A percentile compares a stretch with the other conserved stretches of the same genome.
Evolutionary conservation across 2,329 filamentous ascomycete genomes (phyloP).

Genomic region (Geosmithia flava): DNA sequence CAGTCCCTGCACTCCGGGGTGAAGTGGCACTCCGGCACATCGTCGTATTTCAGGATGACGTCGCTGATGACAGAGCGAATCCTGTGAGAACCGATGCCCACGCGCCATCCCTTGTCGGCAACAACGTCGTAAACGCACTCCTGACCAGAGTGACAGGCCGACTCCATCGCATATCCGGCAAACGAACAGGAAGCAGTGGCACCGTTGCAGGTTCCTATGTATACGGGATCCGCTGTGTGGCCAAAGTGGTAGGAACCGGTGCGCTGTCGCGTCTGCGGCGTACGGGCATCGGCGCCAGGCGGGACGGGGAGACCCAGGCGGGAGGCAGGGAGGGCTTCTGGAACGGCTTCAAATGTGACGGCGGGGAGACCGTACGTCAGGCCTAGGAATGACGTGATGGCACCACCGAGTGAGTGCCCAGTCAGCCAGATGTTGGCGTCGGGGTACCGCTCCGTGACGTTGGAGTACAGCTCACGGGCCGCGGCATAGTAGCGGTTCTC

Average conservation of each 20-base stretch:
- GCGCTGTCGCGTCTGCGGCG: constrained; percentile 56
- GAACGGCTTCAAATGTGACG: constrained; percentile 89
- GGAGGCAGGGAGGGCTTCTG: constrained; percentile 75
- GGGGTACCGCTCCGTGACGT: constrained; percentile 83
- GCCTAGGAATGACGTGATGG: constrained; percentile 77
- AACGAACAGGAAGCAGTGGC: constrained; percentile 82
- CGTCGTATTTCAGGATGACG: constrained; percentile 73
- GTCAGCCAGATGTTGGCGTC: constrained; percentile 76
- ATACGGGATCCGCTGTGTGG: constrained; percentile 91
- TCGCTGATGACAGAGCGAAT: constrained; percentile 82
- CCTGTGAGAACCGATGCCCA: constrained; percentile 82
- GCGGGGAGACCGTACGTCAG: constrained; percentile 82
- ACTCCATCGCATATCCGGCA: constrained; percentile 87
- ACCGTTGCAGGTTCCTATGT: constrained; percentile 85
- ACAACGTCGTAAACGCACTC: constrained; percentile 92
- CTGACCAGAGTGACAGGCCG: constrained; percentile 77
- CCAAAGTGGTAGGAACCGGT: constrained; percentile 86
- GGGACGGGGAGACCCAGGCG: constrained; percentile 78
- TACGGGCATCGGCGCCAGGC: constrained; percentile 59
- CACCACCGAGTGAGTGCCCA: constrained; percentile 85
- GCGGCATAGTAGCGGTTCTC: constrained; percentile 91
- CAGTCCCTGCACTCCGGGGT: constrained; percentile 83
- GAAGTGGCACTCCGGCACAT: constrained; percentile 61
- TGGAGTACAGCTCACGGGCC: constrained; percentile 79
- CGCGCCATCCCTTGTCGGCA: constrained; percentile 80